Evolutionary conservation across 2,329 filamentous ascomycete genomes (phyloP), one percentile per base, ranked within the genome.

Genomic region (Penicillium sp.): DNA sequence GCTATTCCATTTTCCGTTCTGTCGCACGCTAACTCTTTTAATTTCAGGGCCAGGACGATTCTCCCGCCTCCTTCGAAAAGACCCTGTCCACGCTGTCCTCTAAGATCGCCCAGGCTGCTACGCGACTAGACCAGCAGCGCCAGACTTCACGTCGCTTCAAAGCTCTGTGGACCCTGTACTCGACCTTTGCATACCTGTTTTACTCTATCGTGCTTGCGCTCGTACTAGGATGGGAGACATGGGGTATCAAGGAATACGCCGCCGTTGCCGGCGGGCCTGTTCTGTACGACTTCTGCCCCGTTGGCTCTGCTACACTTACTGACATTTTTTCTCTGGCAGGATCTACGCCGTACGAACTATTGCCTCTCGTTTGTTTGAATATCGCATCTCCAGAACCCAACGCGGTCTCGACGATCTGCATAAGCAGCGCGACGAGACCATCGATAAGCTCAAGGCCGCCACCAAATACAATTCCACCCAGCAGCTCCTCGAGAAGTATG

Each of bases 381-480:
- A 89, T 69, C 89, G 90, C 55, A 87, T 94, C 63, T 82, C 87
- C 20, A 83, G 79, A 14, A 80, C 89, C 10, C 83, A 87, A 60
- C 72, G 79, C 35, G 81, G 87, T 36, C 79, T 97, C 27, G 87
- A 92, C 62, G 82, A 82, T 18, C 81, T 92, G 31, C 85, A 92
- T 64, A 83, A 84, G 48, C 89, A 96, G 71, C 85, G 92, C 48
- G 84, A 89, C 53, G 85, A 85, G 63, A 96, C 92, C 2, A 97
- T 99, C 59, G 88, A 95, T 69, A 92, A 92, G 73, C 83, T 99
- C 57, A 99, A 99, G 74, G 86, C 88, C 52, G 92, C 92, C 24
- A 99, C 94, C 30, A 96, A 89, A 71, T 99, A 96, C 75, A 90
- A 97, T 72, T 94, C 92, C 28, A 99, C 94, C 1, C 84, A 95